Base-by-base conservation (phyloP, 805 yeast species). In the Saccharomycopsis oosterbeekiorum region DNA sequence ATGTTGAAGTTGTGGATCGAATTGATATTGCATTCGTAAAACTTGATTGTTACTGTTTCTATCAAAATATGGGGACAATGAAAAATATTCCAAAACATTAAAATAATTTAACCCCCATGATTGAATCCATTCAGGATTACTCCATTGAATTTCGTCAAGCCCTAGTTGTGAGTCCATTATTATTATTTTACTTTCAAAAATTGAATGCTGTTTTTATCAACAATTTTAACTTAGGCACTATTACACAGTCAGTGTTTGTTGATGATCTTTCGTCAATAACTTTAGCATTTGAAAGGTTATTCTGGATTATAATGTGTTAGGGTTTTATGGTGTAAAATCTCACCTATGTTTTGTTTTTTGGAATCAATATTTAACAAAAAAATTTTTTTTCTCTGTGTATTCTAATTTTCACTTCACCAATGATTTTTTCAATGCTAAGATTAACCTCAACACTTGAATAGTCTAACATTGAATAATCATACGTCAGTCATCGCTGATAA, bases 101-200 rank as follows among this genome's bases (percentile, higher is more conserved):
- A 85, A 96, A 0, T 96, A 88, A 55, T 91, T 80, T 26, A 94
- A 80, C 0, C 97, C 97, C 70, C 84, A 85, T 59, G 85, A 82
- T 70, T 91, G 96, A 65, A 94, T 90, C 96, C 97, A 94, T 72
- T 94, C 99, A 0, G 99, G 98, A 2, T 94, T 86, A 66, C 92
- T 83, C 99, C 99, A 94, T 71, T 92, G 98, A 51, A 94, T 79
- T 68, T 93, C 97, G 70, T 92, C 97, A 34, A 92, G 76, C 37
- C 78, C 77, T 14, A 47, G 21, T 15, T 43, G 53, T 3, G 37
- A 51, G 42, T 61, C 21, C 64, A 60, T 60, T 41, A 11, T 43
- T 24, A 26, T 6, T 26, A 24, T 14, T 26, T n/a, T 21, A 26
- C 12, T 15, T 15, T 14, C 24, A 19, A 8, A 2, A 21, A 26